A percentile compares a stretch with the other conserved stretches of the same genome.
Conservation (phyloP, 208 protist species). For the Acanthamoeba divionensis region DNA sequence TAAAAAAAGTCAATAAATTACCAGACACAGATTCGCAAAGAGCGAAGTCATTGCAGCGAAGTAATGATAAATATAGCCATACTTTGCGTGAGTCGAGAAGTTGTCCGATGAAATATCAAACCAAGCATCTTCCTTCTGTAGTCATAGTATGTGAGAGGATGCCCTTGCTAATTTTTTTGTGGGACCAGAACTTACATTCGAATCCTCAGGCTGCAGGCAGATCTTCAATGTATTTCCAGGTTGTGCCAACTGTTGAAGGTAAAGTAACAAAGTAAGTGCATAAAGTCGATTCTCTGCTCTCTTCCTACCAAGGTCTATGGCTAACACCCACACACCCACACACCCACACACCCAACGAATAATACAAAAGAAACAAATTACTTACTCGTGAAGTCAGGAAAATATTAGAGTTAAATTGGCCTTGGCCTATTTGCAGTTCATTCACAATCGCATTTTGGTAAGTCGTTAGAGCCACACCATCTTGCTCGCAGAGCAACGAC, state of each 20-base stretch:
- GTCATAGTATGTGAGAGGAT: neutral
- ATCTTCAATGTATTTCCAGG: neutral
- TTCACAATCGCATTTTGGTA: slow-evolving; percentile 36
- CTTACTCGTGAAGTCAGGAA: neutral
- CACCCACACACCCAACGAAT: no score
- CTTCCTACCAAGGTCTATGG: no score
- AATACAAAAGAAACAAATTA: no score
- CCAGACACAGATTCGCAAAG: slow-evolving; percentile 17
- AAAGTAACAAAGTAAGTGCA: no score
- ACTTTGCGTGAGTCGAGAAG: neutral
- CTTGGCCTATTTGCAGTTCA: slow-evolving; percentile 1
- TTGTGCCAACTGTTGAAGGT: no score
- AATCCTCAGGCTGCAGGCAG: neutral
- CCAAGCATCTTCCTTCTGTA: neutral
- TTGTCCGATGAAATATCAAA: neutral
- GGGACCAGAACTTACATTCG: neutral
- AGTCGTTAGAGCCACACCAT: neutral
- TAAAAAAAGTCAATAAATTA: neutral
- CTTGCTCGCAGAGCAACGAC: neutral
- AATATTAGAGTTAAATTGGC: neutral
- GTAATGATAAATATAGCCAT: slow-evolving; percentile 31
- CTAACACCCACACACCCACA: no score
- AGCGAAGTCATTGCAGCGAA: slow-evolving; percentile 18
- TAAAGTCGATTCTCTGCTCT: no score
- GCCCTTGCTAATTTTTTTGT: no score